A percentile compares a stretch with the other conserved stretches of the same genome.
Conservation (phyloP, 2,329 filamentous ascomycete species). For the Didymella pinodella region DNA sequence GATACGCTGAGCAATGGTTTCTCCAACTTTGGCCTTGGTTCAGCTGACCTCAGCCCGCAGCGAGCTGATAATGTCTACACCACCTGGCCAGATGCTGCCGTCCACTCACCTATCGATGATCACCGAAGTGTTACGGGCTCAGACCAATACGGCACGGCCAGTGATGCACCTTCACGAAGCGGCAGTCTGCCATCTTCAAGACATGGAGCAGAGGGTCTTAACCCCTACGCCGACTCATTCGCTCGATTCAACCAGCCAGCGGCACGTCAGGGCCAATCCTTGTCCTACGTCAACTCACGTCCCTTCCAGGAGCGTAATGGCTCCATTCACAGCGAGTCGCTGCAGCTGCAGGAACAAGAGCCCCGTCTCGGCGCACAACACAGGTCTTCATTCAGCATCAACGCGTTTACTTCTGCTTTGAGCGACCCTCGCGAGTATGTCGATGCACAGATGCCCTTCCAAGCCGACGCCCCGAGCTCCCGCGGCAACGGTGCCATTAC, state of each 20-base stretch:
- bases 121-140: constrained; percentile 50
- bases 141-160: constrained; percentile 56
- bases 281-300: constrained; percentile 55
- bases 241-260: constrained; percentile 42
- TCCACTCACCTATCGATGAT: constrained; percentile 55
- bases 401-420: constrained; percentile 35
- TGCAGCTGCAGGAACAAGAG: constrained; percentile 45
- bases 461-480: constrained; percentile 31
- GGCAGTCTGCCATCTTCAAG: constrained; percentile 65
- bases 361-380: constrained; percentile 45
- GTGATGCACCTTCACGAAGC: constrained; percentile 61
- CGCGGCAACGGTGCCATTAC: constrained; percentile 43
- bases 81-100: constrained; percentile 45
- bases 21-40: constrained; percentile 44
- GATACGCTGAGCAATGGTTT: constrained; percentile 47
- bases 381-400: constrained; percentile 45
- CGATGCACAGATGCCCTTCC: constrained; percentile 34
- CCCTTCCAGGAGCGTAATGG: constrained; percentile 50
- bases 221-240: constrained; percentile 40
- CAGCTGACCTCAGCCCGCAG: constrained; percentile 39
- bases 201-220: constrained; percentile 55
- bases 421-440: constrained; percentile 35
- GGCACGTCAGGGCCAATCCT: constrained; percentile 58
- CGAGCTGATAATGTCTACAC: constrained; percentile 38
- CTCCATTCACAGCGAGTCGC: constrained; percentile 50